Evolutionary conservation across 768 basidiomycete genomes (phyloP).

Genomic region (Panus rudis): DNA sequence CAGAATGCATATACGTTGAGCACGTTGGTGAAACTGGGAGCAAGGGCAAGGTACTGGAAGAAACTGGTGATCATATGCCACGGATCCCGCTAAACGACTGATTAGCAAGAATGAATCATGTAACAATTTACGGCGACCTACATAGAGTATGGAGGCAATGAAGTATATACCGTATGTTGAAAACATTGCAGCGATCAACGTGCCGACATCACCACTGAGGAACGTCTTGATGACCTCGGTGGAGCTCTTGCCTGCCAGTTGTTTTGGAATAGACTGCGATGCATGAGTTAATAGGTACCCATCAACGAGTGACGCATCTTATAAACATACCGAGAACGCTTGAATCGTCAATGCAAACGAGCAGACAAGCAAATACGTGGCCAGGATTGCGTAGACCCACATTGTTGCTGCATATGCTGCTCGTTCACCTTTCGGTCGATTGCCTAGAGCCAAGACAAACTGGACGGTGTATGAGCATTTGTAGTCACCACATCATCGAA

Average conservation of each 20-base stretch:
- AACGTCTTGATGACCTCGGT: constrained; percentile 49
- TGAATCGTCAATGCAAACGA: constrained; percentile 78
- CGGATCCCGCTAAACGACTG: constrained; percentile 68
- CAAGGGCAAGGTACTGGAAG: constrained; percentile 83
- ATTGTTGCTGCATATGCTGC: constrained; percentile 63
- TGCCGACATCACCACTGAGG: constrained; percentile 70
- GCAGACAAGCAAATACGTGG: constrained; percentile 81
- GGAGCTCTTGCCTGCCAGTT: constrained; percentile 42
- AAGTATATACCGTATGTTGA: constrained; percentile 91
- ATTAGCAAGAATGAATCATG: constrained; percentile 6
- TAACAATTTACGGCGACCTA: constrained; percentile 31
- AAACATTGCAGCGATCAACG: constrained; percentile 79
- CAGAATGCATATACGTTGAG: constrained; percentile 97
- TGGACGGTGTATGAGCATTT: constrained; percentile 12
- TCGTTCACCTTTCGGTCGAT: constrained; percentile 86
- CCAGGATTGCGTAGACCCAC: constrained; percentile 81
- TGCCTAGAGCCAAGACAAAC: constrained; percentile 70
- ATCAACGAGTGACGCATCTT: not conserved
- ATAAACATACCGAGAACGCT: constrained; percentile 58
- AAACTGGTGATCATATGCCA: constrained; percentile 98
- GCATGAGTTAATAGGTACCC: not conserved
- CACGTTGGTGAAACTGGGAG: constrained; percentile 91
- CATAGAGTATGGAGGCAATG: constrained; percentile 77
- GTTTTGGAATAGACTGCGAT: constrained; percentile 44
- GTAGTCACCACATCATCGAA: not conserved